Evolutionary conservation across 116 monocot genomes (phyloP).

Genomic region (Cymodocea nodosa): DNA sequence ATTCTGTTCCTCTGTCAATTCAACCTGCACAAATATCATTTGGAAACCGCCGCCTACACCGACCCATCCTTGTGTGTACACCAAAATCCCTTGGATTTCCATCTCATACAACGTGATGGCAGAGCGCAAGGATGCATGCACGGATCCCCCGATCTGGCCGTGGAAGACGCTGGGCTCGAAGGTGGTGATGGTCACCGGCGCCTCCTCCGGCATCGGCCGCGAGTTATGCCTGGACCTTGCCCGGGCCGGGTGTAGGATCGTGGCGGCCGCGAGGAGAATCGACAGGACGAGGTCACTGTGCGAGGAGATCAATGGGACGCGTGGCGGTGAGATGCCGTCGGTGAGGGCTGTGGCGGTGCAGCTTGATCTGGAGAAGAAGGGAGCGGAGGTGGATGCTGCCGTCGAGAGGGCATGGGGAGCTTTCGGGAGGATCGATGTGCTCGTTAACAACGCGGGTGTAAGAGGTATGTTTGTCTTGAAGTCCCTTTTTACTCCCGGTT

Average conservation of each 20-base stretch:
- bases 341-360: conserved; percentile 27
- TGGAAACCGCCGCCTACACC: no score
- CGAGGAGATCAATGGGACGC: conserved; percentile 26
- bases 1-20: no score
- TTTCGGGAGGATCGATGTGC: conserved; percentile 50
- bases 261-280: conserved; percentile 38
- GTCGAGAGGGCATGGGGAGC: conserved; percentile 48
- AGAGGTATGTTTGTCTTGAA: conserved; percentile 26
- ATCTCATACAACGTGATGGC: not conserved
- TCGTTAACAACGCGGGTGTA: conserved; percentile 57
- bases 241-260: conserved; percentile 26
- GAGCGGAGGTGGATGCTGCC: conserved; percentile 21
- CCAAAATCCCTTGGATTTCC: not conserved
- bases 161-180: conserved; percentile 27
- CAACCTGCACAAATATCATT: no score
- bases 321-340: not conserved
- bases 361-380: conserved; percentile 33
- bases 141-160: conserved; percentile 1
- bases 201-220: conserved; percentile 44
- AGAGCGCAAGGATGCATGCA: not conserved
- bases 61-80: not conserved
- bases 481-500: not conserved
- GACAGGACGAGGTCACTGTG: conserved; percentile 27
- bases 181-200: conserved; percentile 54
- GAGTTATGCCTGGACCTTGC: conserved; percentile 44